Evolutionary conservation across 331 rosid species (phyloP).

Genomic region (Erythrophleum ivorense): DNA sequence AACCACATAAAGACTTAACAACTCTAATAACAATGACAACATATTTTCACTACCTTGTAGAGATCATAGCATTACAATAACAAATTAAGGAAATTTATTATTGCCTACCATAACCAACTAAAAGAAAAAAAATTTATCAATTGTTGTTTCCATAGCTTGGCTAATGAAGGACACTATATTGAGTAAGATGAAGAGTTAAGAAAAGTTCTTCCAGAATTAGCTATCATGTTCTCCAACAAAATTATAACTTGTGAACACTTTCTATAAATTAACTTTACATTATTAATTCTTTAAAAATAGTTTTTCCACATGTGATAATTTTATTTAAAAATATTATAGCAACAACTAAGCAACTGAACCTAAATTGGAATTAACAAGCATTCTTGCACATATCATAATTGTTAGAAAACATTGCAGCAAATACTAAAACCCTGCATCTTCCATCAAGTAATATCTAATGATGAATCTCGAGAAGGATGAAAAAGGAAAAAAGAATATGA

Average conservation of each 20-base stretch:
- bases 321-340: neutral
- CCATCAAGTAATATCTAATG: neutral
- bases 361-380: neutral
- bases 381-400: neutral
- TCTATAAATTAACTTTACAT: neutral
- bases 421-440: neutral
- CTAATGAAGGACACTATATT: neutral
- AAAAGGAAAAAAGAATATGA: constrained; percentile 26
- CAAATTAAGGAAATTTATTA: constrained; percentile 11
- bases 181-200: no score
- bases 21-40: constrained; percentile 4
- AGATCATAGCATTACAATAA: neutral
- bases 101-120: constrained; percentile 15
- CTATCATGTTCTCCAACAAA: neutral
- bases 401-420: neutral
- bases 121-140: neutral
- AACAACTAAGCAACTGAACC: no score
- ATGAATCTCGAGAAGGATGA: neutral
- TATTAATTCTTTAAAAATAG: neutral
- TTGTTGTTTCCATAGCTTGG: neutral
- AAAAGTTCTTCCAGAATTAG: no score
- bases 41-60: constrained; percentile 9
- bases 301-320: neutral
- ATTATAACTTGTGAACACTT: neutral
- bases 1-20: neutral